Conservation (phyloP, 2,329 filamentous ascomycete genomes). For the Madurella mycetomatis region DNA sequence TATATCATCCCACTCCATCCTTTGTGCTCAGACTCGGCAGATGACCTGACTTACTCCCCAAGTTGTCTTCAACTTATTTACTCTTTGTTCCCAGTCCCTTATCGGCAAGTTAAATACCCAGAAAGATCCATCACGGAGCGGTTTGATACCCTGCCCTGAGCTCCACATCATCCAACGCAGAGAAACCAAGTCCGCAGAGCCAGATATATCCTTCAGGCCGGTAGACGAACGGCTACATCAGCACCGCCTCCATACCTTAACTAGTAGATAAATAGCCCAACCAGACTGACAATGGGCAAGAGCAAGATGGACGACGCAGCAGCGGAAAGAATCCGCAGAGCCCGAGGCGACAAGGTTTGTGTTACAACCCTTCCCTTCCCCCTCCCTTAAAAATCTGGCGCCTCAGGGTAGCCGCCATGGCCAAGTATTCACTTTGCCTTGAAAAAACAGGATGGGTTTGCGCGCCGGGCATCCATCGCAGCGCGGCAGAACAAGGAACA, state of each 20-base stretch:
- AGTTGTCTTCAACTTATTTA: too few species aligned
- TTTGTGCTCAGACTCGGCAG: too few species aligned
- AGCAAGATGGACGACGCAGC: slow-evolving; percentile 41
- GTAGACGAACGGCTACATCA: not conserved
- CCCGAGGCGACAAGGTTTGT: slow-evolving; percentile 37
- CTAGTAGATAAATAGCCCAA: not conserved
- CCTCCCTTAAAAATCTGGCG: not conserved
- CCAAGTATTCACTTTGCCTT: not conserved
- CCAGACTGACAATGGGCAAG: slow-evolving; percentile 29
- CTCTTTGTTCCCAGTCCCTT: too few species aligned
- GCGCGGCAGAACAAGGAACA: slow-evolving; percentile 32
- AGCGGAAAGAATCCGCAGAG: slow-evolving; percentile 39
- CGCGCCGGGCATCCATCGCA: slow-evolving; percentile 33
- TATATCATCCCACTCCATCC: too few species aligned
- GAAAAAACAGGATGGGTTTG: slow-evolving; percentile 33
- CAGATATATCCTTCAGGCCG: too few species aligned
- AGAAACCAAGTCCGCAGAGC: too few species aligned
- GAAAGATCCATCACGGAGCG: too few species aligned
- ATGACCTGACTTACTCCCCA: too few species aligned
- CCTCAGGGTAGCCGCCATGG: not conserved
- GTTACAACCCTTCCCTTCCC: not conserved
- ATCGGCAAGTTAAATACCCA: too few species aligned
- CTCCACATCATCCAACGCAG: too few species aligned
- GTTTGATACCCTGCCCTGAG: too few species aligned
- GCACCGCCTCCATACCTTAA: not conserved